Percentiles rank a stretch among this genome's conserved stretches.
These are phyloP conservation scores for Gossypium longicalyx DNA, from an alignment of 345 rosid genomes.

Conservation along the genomic window DNA sequence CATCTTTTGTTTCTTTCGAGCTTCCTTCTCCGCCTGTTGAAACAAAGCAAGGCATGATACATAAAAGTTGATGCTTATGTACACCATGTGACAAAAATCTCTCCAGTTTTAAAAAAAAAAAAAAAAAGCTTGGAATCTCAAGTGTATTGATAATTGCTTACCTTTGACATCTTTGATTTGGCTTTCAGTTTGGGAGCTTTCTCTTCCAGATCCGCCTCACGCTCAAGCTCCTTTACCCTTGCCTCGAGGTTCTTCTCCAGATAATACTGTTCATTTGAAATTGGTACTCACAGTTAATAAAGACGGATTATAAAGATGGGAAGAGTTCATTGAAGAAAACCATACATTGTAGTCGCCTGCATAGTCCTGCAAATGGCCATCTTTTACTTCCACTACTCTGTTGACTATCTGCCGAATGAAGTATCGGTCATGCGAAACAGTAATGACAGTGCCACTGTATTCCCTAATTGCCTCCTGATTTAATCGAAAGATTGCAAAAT, in stretches of 20 bases:
- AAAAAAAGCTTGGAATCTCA: not conserved
- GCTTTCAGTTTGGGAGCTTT: conserved; percentile 91
- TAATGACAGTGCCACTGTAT: conserved; percentile 75
- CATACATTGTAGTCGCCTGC: conserved; percentile 75
- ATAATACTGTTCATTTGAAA: conserved; percentile 56
- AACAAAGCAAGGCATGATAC: not conserved
- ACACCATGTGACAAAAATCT: not conserved
- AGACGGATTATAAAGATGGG: not conserved
- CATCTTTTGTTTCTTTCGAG: conserved; percentile 85
- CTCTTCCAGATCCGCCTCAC: conserved; percentile 76
- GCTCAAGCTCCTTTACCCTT: conserved; percentile 61
- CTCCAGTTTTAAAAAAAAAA: not conserved
- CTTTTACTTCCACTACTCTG: conserved; percentile 82
- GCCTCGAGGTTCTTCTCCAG: conserved; percentile 94
- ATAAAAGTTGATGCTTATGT: not conserved
- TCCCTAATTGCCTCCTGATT: conserved; percentile 87
- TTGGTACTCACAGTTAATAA: not conserved
- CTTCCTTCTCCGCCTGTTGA: conserved; percentile 85
- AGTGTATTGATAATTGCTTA: conserved; percentile 9
- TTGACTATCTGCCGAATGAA: conserved; percentile 93
- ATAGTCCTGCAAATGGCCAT: conserved; percentile 65
- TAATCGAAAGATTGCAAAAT: conserved; percentile 6
- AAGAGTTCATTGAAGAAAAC: not conserved
- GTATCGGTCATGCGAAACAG: conserved; percentile 89
- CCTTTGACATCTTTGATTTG: conserved; percentile 96